These are phyloP conservation scores for Osmanthus fragrans DNA, from an alignment of 257 asterid genomes.

Conservation along the genomic window DNA sequence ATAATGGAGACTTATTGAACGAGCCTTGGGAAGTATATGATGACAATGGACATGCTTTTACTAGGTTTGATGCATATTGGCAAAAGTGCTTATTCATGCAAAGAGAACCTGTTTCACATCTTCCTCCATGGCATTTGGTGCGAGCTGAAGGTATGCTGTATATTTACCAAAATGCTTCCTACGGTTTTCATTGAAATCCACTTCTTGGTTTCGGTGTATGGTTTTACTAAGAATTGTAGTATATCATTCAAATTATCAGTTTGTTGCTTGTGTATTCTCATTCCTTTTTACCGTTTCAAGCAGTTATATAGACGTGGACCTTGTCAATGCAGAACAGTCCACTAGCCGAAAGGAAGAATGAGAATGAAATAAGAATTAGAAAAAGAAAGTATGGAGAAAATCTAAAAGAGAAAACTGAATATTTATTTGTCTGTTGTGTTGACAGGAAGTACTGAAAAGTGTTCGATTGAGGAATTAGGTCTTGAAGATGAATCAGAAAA, in stretches of 20 bases:
- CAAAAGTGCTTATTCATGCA: conserved; percentile 61
- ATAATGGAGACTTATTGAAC: conserved; percentile 63
- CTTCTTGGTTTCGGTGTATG: neutral
- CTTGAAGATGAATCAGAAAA: conserved; percentile 86
- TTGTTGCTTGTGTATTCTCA: neutral
- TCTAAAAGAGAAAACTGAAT: neutral
- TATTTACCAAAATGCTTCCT: neutral
- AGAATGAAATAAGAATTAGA: neutral
- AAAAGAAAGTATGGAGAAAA: neutral
- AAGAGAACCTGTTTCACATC: conserved; percentile 57
- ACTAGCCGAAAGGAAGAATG: neutral
- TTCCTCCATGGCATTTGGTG: conserved; percentile 71
- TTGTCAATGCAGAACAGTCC: neutral
- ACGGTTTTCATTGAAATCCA: neutral
- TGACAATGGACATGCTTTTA: conserved; percentile 60
- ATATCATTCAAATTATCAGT: neutral
- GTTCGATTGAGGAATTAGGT: conserved; percentile 61
- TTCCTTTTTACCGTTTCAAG: conserved; percentile 8
- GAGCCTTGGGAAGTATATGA: conserved; percentile 93
- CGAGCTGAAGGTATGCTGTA: conserved; percentile 50
- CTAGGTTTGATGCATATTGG: conserved; percentile 74
- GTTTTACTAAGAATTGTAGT: neutral
- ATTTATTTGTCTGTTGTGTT: neutral
- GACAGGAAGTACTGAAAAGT: conserved; percentile 49
- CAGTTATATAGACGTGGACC: no score